phyloP scores from a whole-genome alignment of 305 asterid genomes.

The Ajuga reptans region DNA sequence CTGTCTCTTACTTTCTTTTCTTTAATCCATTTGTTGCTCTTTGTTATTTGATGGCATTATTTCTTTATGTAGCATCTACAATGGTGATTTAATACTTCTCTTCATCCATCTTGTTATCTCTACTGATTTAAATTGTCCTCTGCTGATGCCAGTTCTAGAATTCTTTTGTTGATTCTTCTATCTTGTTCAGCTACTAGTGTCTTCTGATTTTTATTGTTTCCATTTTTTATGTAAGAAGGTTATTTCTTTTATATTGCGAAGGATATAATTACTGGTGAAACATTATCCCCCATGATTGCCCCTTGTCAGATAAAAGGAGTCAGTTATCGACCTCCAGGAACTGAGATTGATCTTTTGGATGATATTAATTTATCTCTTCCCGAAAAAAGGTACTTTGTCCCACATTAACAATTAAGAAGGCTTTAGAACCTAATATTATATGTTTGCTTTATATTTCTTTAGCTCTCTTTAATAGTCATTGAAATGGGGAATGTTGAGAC shows the following conservation, averaged over 20 bases:
- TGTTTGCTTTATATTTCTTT: background rate
- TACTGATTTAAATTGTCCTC: no score
- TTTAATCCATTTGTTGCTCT: background rate
- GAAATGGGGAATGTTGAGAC: slow-evolving; percentile 20
- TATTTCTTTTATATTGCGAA: background rate
- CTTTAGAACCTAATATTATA: slow-evolving; percentile 1
- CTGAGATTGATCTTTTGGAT: slow-evolving; percentile 58
- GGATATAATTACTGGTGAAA: slow-evolving; percentile 7
- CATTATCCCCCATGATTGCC: background rate
- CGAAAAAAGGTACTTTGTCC: slow-evolving; percentile 51
- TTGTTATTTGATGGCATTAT: background rate
- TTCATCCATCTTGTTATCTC: background rate
- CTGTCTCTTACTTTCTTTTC: background rate
- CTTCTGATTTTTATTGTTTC: background rate
- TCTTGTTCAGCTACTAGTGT: slow-evolving; percentile 11
- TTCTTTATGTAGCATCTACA: slow-evolving; percentile 4
- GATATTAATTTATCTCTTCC: slow-evolving; percentile 61
- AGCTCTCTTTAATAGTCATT: slow-evolving; percentile 1
- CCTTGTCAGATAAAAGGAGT: slow-evolving; percentile 54
- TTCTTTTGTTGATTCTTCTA: slow-evolving; percentile 6
- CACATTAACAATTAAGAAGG: background rate
- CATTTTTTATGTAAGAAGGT: slow-evolving; percentile 7
- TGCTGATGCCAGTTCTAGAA: background rate
- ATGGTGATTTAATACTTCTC: background rate
- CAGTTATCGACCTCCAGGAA: slow-evolving; percentile 76